Percentiles rank a stretch among this genome's conserved stretches.
phyloP scores from a whole-genome alignment of 2,329 filamentous ascomycete species.

The Colletotrichum sp. region DNA sequence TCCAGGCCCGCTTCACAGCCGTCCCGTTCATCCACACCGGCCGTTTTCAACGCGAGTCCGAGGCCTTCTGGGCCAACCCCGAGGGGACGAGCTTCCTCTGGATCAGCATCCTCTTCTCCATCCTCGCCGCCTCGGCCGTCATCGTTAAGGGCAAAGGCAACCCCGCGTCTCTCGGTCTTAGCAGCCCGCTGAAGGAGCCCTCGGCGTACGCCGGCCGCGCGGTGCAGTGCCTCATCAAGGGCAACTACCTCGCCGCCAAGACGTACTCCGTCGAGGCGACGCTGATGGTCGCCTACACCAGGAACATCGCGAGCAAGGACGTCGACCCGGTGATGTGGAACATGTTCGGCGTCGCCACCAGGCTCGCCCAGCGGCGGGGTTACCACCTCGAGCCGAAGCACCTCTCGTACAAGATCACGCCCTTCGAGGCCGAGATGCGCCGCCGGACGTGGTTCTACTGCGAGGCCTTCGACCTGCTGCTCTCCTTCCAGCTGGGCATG shows the following conservation, averaged over 20 bases:
- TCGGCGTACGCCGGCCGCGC: constrained; percentile 40
- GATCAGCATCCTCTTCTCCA: constrained; percentile 56
- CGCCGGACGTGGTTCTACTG: constrained; percentile 54
- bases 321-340: constrained; percentile 52
- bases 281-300: constrained; percentile 48
- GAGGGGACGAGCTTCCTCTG: constrained; percentile 47
- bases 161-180: constrained; percentile 23
- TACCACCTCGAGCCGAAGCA: constrained; percentile 55
- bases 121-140: constrained; percentile 45
- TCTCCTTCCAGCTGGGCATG: constrained; percentile 59
- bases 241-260: constrained; percentile 50
- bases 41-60: constrained; percentile 54
- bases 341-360: constrained; percentile 49
- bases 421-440: constrained; percentile 58
- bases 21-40: constrained; percentile 43
- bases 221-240: constrained; percentile 52
- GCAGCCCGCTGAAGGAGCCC: constrained; percentile 28
- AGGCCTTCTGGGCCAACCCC: constrained; percentile 50
- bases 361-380: constrained; percentile 56
- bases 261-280: constrained; percentile 55
- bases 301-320: constrained; percentile 45
- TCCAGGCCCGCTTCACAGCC: constrained; percentile 41
- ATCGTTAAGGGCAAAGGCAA: constrained; percentile 36
- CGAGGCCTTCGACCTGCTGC: constrained; percentile 51
- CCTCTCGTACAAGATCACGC: constrained; percentile 43